Conservation (phyloP, 2,329 filamentous ascomycete species). For the Rutstroemia sydowiana region DNA sequence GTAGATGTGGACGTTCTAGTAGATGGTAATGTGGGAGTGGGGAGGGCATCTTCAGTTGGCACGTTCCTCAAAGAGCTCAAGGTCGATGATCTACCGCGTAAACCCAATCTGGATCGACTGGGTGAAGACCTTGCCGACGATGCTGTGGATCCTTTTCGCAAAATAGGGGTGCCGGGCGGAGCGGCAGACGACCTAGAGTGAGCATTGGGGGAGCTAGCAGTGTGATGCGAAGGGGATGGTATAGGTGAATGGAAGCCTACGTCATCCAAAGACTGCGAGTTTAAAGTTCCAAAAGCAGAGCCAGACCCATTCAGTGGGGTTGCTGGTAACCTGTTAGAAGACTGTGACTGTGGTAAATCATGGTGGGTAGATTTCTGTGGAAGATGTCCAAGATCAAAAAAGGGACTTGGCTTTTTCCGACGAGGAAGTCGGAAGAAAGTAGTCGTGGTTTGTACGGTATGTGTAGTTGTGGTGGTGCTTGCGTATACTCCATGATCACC, state of each 20-base stretch:
- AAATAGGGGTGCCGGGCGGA: conserved; percentile 37
- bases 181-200: conserved; percentile 19
- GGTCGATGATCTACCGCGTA: conserved; percentile 79
- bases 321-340: conserved; percentile 36
- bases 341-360: conserved; percentile 25
- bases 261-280: conserved; percentile 23
- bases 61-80: conserved; percentile 73
- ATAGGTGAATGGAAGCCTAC: conserved; percentile 21
- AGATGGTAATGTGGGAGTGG: conserved; percentile 50
- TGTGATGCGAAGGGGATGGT: conserved; percentile 20
- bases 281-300: conserved; percentile 35
- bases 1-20: conserved; percentile 73
- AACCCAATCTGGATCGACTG: conserved; percentile 49
- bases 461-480: conserved; percentile 53
- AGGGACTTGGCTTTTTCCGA: conserved; percentile 63
- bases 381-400: conserved; percentile 87
- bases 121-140: conserved; percentile 62
- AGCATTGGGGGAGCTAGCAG: conserved; percentile 14
- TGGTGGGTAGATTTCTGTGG: conserved; percentile 59
- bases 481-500: conserved; percentile 56
- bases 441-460: conserved; percentile 55
- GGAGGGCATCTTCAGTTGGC: conserved; percentile 62
- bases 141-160: conserved; percentile 52
- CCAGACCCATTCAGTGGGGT: conserved; percentile 34
- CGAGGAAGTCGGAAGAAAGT: conserved; percentile 78